Percentiles rank a stretch among this genome's conserved stretches.
Evolutionary conservation across 352 stramenopile genomes (phyloP).

Genomic region (Phytophthora quininea): DNA sequence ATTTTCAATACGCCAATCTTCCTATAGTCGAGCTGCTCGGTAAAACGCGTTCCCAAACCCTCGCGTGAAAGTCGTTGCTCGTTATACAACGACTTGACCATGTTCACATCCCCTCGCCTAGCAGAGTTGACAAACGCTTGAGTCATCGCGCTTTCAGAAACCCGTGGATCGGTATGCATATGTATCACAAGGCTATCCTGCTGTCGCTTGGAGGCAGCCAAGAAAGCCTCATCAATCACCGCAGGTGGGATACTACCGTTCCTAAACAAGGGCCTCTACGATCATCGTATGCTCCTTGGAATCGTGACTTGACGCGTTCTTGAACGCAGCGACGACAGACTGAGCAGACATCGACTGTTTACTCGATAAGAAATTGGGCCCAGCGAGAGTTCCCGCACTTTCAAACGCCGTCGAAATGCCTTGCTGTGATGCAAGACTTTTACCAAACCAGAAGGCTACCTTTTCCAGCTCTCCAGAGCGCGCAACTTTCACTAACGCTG

Average conservation of each 20-base stretch:
- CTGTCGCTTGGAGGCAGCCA: not conserved
- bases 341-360: no score
- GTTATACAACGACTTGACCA: not conserved
- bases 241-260: not conserved
- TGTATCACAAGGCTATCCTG: not conserved
- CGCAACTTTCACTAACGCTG: not conserved
- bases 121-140: not conserved
- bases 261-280: not conserved
- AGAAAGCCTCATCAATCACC: not conserved
- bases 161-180: not conserved
- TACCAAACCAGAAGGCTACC: not conserved
- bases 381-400: no score
- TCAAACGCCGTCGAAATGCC: no score
- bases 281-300: not conserved
- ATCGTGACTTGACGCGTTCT: not conserved
- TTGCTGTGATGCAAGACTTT: not conserved
- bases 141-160: not conserved
- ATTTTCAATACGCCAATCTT: not conserved
- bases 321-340: not conserved
- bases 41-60: not conserved
- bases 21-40: not conserved
- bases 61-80: not conserved
- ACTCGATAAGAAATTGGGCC: no score
- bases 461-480: not conserved
- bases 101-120: not conserved